A percentile compares a stretch with the other conserved stretches of the same genome.
phyloP scores from a whole-genome alignment of 192 early-diverging fungal genomes.

The Linnemannia hyalina region DNA sequence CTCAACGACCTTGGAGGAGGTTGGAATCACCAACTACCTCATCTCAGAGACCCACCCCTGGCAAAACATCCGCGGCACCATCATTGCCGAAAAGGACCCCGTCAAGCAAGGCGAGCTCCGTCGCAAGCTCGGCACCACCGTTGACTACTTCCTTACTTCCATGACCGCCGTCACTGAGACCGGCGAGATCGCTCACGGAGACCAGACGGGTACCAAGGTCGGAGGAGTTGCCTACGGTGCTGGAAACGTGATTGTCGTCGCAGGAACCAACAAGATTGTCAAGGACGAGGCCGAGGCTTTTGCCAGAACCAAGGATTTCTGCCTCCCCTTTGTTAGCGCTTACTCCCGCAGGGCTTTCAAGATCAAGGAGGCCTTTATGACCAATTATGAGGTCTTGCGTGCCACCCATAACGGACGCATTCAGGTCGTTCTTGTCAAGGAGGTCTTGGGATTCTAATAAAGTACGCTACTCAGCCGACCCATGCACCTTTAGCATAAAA shows the following conservation, averaged over 20 bases:
- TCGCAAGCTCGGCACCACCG: slow-evolving; percentile 31
- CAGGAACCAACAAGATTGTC: slow-evolving; percentile 54
- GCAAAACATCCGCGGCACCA: slow-evolving; percentile 35
- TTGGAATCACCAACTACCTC: slow-evolving; percentile 43
- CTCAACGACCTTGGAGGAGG: slow-evolving; percentile 45
- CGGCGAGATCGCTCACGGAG: slow-evolving; percentile 25
- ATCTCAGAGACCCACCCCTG: slow-evolving; percentile 19
- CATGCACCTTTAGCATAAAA: not conserved
- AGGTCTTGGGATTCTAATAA: slow-evolving; percentile 37
- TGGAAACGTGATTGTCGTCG: slow-evolving; percentile 26
- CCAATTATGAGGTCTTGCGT: slow-evolving; percentile 31
- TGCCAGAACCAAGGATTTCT: slow-evolving; percentile 15
- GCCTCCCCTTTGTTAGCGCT: slow-evolving; percentile 28
- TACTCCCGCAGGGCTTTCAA: slow-evolving; percentile 28
- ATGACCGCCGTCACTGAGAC: slow-evolving; percentile 43
- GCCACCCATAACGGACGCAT: slow-evolving; percentile 18
- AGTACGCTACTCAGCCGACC: not conserved
- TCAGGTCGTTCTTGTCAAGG: slow-evolving; percentile 46
- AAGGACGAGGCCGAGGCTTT: slow-evolving; percentile 44
- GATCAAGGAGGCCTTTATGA: slow-evolving; percentile 26
- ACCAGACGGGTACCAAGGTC: slow-evolving; percentile 37
- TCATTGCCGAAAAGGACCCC: slow-evolving; percentile 36
- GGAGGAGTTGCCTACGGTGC: slow-evolving; percentile 29
- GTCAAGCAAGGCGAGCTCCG: slow-evolving; percentile 28
- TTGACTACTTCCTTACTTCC: slow-evolving; percentile 45